Evolutionary conservation across 2,329 filamentous ascomycete species (phyloP), one percentile per base, ranked within the genome.

Genomic region (Sporothrix dimorphospora): DNA sequence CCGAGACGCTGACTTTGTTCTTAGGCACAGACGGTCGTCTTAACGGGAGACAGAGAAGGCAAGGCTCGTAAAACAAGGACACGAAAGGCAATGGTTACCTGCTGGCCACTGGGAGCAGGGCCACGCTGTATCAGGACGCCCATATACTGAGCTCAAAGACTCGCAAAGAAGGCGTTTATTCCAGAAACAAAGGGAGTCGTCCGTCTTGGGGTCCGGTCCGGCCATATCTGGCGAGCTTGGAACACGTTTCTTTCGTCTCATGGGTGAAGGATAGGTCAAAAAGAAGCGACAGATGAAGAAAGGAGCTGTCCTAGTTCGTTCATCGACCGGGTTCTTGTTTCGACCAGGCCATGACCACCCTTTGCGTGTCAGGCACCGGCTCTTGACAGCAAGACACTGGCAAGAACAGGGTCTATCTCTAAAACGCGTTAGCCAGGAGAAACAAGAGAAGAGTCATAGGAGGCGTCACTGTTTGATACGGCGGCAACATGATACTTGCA

Each of bases 361-460:
- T 16, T 27, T 7, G 5, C 45, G 59, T 65, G 42, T 65, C 59
- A 45, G 21, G 38, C 34, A 27, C 4, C 9, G 38, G 38, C 21
- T 45, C 59, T 65, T 65, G 38, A 45, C 12, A 65, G 12, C 59
- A 65, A 65, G 59, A 65, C 59, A 65, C 45, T 45, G 34, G 34
- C 12, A 9, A 42, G n/a, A 63, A 42, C n/a, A 16, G 27, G 53
- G 8, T 42, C 38, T 21, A 16, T 27, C 11, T 45, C n/a, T 27
- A 65, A 61, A 57, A 65, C 59, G 16, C 5, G 21, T 45, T 45
- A 65, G 38, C 38, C 12, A 65, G 38, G 19, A 65, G 55, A 30
- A 27, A 8, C 16, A 61, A 6, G 8, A 38, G 40, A 45, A 4
- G n/a, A 27, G 59, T 8, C 12, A 14, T 27, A 45, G 24, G 59